phyloP scores from a whole-genome alignment of 2,329 filamentous ascomycete genomes.

The Sarocladiaceae sp. region DNA sequence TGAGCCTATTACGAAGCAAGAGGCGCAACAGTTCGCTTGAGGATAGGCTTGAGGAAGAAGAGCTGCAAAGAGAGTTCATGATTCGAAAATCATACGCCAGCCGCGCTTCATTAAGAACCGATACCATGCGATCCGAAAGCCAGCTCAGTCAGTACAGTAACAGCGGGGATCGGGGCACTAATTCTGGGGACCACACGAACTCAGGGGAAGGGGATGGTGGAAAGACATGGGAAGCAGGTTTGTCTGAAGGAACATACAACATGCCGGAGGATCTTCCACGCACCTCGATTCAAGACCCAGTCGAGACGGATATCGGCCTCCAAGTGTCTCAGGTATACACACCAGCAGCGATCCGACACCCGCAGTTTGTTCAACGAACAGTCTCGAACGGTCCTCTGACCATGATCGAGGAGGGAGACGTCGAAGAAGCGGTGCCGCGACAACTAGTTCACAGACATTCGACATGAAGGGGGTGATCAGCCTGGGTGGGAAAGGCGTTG shows the following conservation, averaged over 20 bases:
- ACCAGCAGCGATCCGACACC: no score
- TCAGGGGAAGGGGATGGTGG: slow-evolving; percentile 20
- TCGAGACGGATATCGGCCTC: no score
- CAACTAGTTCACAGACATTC: background rate
- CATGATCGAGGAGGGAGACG: no score
- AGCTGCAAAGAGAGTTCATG: slow-evolving; percentile 31
- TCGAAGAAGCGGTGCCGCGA: no score
- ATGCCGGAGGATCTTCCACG: no score
- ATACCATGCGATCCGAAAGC: background rate
- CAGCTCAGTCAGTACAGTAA: background rate
- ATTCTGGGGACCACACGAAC: background rate
- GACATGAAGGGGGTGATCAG: background rate
- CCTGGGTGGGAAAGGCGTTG: background rate
- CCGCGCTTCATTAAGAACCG: slow-evolving; percentile 15
- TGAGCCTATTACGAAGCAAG: no score
- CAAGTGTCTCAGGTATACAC: no score
- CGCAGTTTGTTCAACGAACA: no score
- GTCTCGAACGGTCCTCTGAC: no score
- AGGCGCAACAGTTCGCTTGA: background rate
- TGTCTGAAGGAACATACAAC: no score
- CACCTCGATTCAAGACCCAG: no score
- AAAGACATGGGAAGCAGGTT: slow-evolving; percentile 35
- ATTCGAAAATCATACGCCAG: slow-evolving; percentile 38
- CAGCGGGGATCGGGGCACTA: background rate
- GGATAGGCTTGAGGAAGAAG: slow-evolving; percentile 24